These are phyloP conservation scores for Diplodia scrobiculata DNA, from an alignment of 2,329 filamentous ascomycete genomes.

Conservation along the genomic window DNA sequence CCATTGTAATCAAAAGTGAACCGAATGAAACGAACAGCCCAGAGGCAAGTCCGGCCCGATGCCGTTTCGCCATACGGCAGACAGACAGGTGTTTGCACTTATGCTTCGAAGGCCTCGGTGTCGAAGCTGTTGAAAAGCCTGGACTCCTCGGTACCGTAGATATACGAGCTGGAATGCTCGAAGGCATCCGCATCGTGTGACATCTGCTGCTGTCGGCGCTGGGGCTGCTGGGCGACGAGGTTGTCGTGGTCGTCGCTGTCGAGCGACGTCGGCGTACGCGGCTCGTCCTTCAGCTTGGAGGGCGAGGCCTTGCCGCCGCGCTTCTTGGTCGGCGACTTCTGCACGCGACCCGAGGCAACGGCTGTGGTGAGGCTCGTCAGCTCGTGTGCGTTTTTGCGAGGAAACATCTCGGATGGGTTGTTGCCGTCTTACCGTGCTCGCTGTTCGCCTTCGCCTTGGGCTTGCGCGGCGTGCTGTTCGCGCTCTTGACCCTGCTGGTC, in stretches of 20 bases:
- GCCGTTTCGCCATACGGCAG: neutral
- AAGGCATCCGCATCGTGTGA: neutral
- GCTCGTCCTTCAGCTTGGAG: constrained; percentile 23
- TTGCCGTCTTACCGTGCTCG: neutral
- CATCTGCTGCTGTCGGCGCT: neutral
- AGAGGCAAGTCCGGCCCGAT: neutral
- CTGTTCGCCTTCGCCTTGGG: constrained; percentile 30
- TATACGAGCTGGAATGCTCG: neutral
- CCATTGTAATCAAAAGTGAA: neutral
- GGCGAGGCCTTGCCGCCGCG: neutral
- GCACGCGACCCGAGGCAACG: constrained; percentile 8
- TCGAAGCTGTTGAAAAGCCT: neutral
- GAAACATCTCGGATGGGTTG: too few species aligned
- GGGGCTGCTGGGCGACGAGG: neutral
- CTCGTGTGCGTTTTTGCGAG: neutral
- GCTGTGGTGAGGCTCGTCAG: neutral
- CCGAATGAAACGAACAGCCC: neutral
- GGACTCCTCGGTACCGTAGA: neutral
- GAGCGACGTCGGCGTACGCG: neutral
- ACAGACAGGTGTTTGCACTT: neutral
- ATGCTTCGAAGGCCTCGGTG: neutral
- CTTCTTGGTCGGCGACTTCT: constrained; percentile 23
- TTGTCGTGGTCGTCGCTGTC: neutral
- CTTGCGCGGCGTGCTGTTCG: constrained; percentile 31
- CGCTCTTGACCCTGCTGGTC: constrained; percentile 21